A percentile compares a stretch with the other conserved stretches of the same genome.
phyloP scores from a whole-genome alignment of 139 green algal species.

The Trebouxia sp. region DNA sequence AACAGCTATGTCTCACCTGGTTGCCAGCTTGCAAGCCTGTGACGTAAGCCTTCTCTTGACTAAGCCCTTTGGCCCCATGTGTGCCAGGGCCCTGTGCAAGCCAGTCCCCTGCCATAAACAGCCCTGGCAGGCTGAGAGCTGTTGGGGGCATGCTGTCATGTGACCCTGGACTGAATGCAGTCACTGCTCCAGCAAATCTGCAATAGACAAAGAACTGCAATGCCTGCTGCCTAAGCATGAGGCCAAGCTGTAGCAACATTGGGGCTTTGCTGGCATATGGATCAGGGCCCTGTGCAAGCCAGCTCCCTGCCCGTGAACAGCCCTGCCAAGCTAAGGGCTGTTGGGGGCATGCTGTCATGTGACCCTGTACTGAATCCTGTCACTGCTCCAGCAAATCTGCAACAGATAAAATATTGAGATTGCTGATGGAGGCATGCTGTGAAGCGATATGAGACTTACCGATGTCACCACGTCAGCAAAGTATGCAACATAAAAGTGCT shows the following conservation, averaged over 20 bases:
- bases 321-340: constrained; percentile 71
- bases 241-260: no score
- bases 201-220: no score
- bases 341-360: constrained; percentile 61
- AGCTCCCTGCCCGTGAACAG: constrained; percentile 79
- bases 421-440: no score
- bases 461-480: no score
- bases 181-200: no score
- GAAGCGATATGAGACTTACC: no score
- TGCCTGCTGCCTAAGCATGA: no score
- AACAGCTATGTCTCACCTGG: constrained; percentile 43
- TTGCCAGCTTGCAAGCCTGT: constrained; percentile 80
- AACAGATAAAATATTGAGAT: no score
- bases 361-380: constrained; percentile 81
- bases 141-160: constrained; percentile 66
- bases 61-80: constrained; percentile 80
- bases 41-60: constrained; percentile 81
- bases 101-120: constrained; percentile 81
- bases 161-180: constrained; percentile 80
- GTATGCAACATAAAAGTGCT: no score
- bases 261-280: constrained; percentile 77
- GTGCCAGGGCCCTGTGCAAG: constrained; percentile 69
- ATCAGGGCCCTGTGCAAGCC: constrained; percentile 71
- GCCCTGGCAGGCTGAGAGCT: constrained; percentile 66
- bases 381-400: no score